These are phyloP conservation scores for Aethionema arabicum DNA, from an alignment of 345 rosid species.

Conservation along the genomic window DNA sequence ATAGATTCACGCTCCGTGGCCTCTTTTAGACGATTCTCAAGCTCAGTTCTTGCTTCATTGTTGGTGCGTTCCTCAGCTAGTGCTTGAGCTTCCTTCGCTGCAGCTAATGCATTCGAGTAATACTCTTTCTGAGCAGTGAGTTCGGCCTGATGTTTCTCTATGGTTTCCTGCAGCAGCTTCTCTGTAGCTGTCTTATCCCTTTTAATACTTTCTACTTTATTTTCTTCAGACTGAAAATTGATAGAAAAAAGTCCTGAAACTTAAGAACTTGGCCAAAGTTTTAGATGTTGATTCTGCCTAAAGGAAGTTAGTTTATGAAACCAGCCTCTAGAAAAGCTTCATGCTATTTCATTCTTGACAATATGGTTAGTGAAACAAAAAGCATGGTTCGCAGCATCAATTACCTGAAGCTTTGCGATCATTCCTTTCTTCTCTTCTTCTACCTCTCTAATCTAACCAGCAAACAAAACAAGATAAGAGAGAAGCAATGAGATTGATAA, in stretches of 20 bases:
- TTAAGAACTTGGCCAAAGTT: slow-evolving; percentile 8
- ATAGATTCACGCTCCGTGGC: slow-evolving; percentile 91
- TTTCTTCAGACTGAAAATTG: slow-evolving; percentile 84
- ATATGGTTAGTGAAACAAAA: slow-evolving; percentile 2
- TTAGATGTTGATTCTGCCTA: slow-evolving; percentile 19
- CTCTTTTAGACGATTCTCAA: slow-evolving; percentile 84
- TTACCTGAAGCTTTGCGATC: slow-evolving; percentile 92
- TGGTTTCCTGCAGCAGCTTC: slow-evolving; percentile 88
- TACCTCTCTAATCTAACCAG: slow-evolving; percentile 76
- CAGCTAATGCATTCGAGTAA: slow-evolving; percentile 77
- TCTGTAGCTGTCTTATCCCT: slow-evolving; percentile 93
- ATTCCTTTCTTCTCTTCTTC: slow-evolving; percentile 99
- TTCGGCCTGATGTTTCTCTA: slow-evolving; percentile 91
- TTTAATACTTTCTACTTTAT: slow-evolving; percentile 86
- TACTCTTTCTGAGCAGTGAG: slow-evolving; percentile 79
- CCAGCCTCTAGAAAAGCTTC: slow-evolving; percentile 20
- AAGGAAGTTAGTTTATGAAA: slow-evolving; percentile 10
- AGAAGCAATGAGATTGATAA: slow-evolving; percentile 21
- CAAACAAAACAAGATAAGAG: slow-evolving; percentile 36
- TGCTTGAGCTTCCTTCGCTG: slow-evolving; percentile 94
- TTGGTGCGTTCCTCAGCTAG: slow-evolving; percentile 89
- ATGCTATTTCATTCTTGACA: slow-evolving; percentile 15
- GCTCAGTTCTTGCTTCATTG: slow-evolving; percentile 85
- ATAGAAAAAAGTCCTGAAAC: slow-evolving; percentile 19
- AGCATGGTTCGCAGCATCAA: slow-evolving; percentile 28